phyloP scores from a whole-genome alignment of 176 grass and related monocot genomes.

The Cenchrus purpureus region DNA sequence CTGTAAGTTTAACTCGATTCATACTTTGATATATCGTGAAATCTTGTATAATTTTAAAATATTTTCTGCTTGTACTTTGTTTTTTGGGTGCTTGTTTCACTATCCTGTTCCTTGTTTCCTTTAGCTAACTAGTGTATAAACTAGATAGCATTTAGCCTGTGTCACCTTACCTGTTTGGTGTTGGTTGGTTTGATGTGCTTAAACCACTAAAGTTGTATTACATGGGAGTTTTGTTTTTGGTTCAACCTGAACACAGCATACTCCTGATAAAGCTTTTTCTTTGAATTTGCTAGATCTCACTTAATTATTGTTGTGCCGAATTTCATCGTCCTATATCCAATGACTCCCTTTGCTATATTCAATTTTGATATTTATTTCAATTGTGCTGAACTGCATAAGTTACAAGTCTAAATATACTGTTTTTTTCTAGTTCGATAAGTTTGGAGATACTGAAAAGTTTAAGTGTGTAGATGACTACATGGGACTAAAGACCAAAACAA shows the following conservation, averaged over 20 bases:
- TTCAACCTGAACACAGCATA: slow-evolving; percentile 9
- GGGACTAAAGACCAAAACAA: background rate
- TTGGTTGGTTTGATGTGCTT: slow-evolving; percentile 36
- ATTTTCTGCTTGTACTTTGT: slow-evolving; percentile 4
- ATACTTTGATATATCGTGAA: background rate
- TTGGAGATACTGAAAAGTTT: background rate
- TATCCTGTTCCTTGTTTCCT: slow-evolving; percentile 14
- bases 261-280: background rate
- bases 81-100: background rate
- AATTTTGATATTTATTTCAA: background rate
- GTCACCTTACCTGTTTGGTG: background rate
- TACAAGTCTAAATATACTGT: background rate
- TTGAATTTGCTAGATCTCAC: slow-evolving; percentile 17
- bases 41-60: background rate
- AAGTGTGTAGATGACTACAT: background rate
- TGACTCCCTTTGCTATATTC: background rate
- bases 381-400: background rate
- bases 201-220: slow-evolving; percentile 13
- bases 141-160: slow-evolving; percentile 16
- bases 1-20: slow-evolving; percentile 76
- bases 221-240: background rate
- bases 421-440: background rate
- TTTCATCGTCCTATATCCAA: slow-evolving; percentile 1
- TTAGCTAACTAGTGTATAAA: slow-evolving; percentile 12
- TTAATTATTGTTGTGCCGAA: background rate